Percentiles rank a stretch among this genome's conserved stretches.
Conservation (phyloP, 805 yeast species). For the Kodamaea neixiangensis region DNA sequence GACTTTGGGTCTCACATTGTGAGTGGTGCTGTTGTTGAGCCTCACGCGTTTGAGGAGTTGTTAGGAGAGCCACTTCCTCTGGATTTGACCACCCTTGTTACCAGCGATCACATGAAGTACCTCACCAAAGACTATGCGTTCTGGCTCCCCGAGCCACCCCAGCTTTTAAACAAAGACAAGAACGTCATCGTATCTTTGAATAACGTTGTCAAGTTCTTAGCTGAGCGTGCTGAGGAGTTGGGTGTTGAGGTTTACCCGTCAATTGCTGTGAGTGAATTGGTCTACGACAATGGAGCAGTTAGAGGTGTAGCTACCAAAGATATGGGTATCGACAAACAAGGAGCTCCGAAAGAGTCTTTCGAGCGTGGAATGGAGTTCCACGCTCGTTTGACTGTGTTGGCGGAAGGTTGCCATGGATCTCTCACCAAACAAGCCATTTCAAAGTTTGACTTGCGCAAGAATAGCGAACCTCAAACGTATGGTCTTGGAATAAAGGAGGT, state of each 20-base stretch:
- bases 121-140: slow-evolving; percentile 60
- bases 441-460: slow-evolving; percentile 66
- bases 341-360: slow-evolving; percentile 77
- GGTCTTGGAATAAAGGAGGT: slow-evolving; percentile 96
- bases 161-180: slow-evolving; percentile 74
- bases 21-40: slow-evolving; percentile 94
- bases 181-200: slow-evolving; percentile 85
- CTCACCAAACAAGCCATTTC: slow-evolving; percentile 74
- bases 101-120: slow-evolving; percentile 71
- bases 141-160: slow-evolving; percentile 92
- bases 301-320: slow-evolving; percentile 94
- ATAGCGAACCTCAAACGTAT: slow-evolving; percentile 78
- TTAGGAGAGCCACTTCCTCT: slow-evolving; percentile 81
- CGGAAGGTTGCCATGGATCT: slow-evolving; percentile 99
- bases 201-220: slow-evolving; percentile 76
- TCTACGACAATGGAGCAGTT: slow-evolving; percentile 62
- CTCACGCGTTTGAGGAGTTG: slow-evolving; percentile 81
- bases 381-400: slow-evolving; percentile 83
- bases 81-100: slow-evolving; percentile 72
- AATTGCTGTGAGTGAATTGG: slow-evolving; percentile 77
- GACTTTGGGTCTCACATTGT: slow-evolving; percentile 92
- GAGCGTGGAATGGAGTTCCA: slow-evolving; percentile 98
- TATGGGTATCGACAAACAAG: slow-evolving; percentile 77
- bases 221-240: slow-evolving; percentile 86
- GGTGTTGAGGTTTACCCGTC: slow-evolving; percentile 95